These are phyloP conservation scores for Aaosphaeria pasadenensis DNA, from an alignment of 2,329 filamentous ascomycete species.

Conservation along the genomic window DNA sequence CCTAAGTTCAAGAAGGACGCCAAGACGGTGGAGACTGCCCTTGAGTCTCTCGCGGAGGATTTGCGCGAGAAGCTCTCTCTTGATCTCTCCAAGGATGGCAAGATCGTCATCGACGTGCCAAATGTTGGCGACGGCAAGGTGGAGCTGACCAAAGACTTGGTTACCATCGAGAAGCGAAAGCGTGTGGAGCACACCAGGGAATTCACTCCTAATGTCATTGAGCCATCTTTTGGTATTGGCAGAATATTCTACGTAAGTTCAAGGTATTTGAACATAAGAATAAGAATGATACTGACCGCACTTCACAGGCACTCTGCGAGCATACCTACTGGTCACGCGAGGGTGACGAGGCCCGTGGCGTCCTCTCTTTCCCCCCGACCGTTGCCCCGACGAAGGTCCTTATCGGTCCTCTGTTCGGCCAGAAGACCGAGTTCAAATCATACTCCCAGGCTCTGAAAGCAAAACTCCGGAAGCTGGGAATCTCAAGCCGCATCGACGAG, in stretches of 20 bases:
- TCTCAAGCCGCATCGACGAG: conserved; percentile 86
- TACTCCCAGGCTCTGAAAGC: conserved; percentile 69
- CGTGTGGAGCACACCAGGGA: conserved; percentile 81
- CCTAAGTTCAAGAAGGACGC: conserved; percentile 89
- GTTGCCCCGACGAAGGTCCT: conserved; percentile 95
- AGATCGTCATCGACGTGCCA: conserved; percentile 73
- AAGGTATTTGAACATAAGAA: not conserved
- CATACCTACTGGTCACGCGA: conserved; percentile 93
- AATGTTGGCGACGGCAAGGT: conserved; percentile 68
- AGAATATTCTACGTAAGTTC: conserved; percentile 73
- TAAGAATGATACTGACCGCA: conserved; percentile 48
- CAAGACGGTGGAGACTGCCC: conserved; percentile 76
- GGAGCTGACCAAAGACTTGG: conserved; percentile 73
- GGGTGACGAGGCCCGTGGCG: conserved; percentile 77
- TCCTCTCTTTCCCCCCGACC: conserved; percentile 70
- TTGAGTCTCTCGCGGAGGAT: conserved; percentile 74
- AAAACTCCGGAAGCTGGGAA: conserved; percentile 70
- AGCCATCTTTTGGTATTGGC: conserved; percentile 96
- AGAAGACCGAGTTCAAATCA: conserved; percentile 76
- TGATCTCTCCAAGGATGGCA: conserved; percentile 69
- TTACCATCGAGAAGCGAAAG: conserved; percentile 81
- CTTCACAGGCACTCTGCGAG: conserved; percentile 86
- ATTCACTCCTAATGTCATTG: conserved; percentile 93
- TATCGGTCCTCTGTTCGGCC: conserved; percentile 81
- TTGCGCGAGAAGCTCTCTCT: conserved; percentile 76